Conservation (phyloP, 139 green algal species). For the Micractinium sp. region DNA sequence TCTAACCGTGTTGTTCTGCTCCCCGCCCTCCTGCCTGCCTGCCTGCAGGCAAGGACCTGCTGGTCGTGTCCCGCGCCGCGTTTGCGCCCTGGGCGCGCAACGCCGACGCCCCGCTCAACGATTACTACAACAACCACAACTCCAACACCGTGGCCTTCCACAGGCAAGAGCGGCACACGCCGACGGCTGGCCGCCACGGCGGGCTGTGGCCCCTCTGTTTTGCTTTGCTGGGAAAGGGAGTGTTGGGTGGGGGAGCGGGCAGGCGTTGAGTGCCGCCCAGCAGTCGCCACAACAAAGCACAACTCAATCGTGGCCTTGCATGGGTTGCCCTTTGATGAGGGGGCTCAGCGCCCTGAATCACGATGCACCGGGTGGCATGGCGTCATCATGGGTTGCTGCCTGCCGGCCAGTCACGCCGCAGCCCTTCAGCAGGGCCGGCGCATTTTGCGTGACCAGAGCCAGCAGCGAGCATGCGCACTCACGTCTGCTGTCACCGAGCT, state of each 20-base stretch:
- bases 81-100: slow-evolving; percentile 18
- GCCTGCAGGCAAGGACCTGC: slow-evolving; percentile 33
- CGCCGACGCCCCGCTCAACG: not conserved
- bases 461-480: not conserved
- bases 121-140: slow-evolving; percentile 44
- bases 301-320: too few species aligned
- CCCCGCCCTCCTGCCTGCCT: not conserved
- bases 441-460: too few species aligned
- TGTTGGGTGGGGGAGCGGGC: not conserved
- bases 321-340: too few species aligned
- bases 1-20: not conserved
- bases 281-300: too few species aligned
- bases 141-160: slow-evolving; percentile 34
- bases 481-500: not conserved
- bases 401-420: too few species aligned
- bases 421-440: too few species aligned
- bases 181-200: too few species aligned
- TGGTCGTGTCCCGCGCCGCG: slow-evolving; percentile 35
- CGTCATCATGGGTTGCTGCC: too few species aligned
- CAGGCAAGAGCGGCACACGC: too few species aligned
- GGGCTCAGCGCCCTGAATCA: too few species aligned
- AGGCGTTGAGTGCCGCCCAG: too few species aligned
- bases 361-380: too few species aligned
- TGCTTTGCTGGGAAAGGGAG: not conserved
- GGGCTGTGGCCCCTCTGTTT: not conserved